Base-by-base conservation (phyloP, 139 green algal species). In the Eudorina sp. region DNA sequence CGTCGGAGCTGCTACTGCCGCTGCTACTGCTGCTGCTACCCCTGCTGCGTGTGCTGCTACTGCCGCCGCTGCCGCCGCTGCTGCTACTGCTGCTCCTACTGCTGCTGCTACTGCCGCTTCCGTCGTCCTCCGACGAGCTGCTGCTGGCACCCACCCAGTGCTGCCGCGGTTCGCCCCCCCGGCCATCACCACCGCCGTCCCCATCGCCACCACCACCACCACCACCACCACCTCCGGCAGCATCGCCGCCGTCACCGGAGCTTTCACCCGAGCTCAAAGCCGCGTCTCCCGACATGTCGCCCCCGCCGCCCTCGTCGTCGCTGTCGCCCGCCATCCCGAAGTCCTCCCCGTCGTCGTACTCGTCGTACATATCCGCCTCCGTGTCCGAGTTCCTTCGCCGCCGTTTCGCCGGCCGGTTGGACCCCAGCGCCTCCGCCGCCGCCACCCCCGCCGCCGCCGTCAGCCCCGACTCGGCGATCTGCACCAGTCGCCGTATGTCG, bases 401-500 rank as follows among this genome's bases (percentile, higher is more conserved):
- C 29, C 80, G 60, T 43, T 76, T 76, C 16, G 60, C 60, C 8
- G 60, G 27, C 4, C 31, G n/a, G 7, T 4, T 34, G 16, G 6
- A 34, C 62, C 62, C n/a, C 1, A 2, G 62, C 62, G 62, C n/a
- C 11, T 31, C 19, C 34, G 66, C 31, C 6, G 66, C 34, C 25
- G 66, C 34, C 5, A 4, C 34, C 66, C 31, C 4, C 31, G 34
- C 34, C 27, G 45, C 34, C 45, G 73, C 73, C 73, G 43, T 23
- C 64, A n/a, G 25, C 45, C n/a, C 38, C 8, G 78, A 21, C 53
- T 18, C 27, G 16, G 87, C 48, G 9, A 8, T 40, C 23, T 60
- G 68, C 23, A 53, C 40, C 73, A 45, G 53, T 66, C 66, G 38
- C 43, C 11, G 62, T 48, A 69, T 18, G 38, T 87, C 85, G 41